Evolutionary conservation across 1,139 yeast genomes (phyloP).

Genomic region (Candida frijolesensis): DNA sequence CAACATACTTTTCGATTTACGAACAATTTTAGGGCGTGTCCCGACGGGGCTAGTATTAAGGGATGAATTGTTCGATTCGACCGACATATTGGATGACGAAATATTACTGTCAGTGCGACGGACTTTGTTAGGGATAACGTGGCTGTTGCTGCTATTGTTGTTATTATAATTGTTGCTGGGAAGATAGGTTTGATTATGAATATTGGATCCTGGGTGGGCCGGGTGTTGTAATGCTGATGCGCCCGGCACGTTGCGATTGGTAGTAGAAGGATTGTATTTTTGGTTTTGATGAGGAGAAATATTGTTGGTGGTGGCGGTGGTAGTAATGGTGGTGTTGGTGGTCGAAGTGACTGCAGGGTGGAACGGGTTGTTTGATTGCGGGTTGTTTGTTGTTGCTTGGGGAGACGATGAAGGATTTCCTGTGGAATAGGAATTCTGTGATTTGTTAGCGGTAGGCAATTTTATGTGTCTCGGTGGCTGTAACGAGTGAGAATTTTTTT

Average conservation of each 20-base stretch:
- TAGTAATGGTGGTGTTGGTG: background rate
- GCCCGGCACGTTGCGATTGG: slow-evolving; percentile 7
- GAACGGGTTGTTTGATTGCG: slow-evolving; percentile 2
- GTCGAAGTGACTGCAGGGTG: background rate
- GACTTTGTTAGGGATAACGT: background rate
- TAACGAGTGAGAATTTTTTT: slow-evolving; percentile 3
- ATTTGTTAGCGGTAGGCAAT: slow-evolving; percentile 3
- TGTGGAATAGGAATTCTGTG: background rate
- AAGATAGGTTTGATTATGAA: background rate
- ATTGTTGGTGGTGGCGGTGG: background rate
- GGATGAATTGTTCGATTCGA: slow-evolving; percentile 4
- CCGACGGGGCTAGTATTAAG: background rate
- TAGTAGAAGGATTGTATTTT: background rate
- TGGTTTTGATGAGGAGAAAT: background rate
- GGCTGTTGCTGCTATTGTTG: background rate
- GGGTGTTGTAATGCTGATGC: slow-evolving; percentile 4
- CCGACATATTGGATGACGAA: background rate
- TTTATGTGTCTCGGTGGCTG: slow-evolving; percentile 11
- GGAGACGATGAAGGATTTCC: background rate
- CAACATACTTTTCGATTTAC: slow-evolving; percentile 15
- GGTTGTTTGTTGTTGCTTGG: background rate
- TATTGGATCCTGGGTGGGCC: background rate
- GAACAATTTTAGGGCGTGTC: slow-evolving; percentile 3
- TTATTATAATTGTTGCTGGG: background rate
- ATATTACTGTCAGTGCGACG: background rate